Evolutionary conservation across 2,329 filamentous ascomycete genomes (phyloP), one percentile per base, ranked within the genome.

Genomic region (Penicillium olsonii): DNA sequence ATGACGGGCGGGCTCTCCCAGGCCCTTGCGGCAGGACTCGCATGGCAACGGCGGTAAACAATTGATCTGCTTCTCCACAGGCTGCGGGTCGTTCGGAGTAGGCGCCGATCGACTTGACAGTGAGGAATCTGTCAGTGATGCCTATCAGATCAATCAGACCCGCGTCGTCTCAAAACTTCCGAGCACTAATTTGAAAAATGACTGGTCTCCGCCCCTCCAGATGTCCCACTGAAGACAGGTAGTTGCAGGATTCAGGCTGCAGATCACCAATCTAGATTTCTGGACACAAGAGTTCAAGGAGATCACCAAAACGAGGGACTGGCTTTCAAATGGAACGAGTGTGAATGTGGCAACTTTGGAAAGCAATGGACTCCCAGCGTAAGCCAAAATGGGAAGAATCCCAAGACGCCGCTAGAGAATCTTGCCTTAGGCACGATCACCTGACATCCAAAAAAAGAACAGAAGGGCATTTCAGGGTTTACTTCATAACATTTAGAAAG

Each of bases 351-450:
- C 38, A 35, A 27, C 31, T 19, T 12, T 11, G 20, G 42, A 24
- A 35, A 29, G 31, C 17, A 42, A 38, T 26, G 41, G 17, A 19
- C 33, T 37, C 35, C 33, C 8, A 18, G 37, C 19, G 33, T 53
- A 59, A 53, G 50, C 53, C 52, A 60, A 47, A 55, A 47, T 35
- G 42, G 11, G 33, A 19, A 48, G 59, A 46, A 43, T 45, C 20
- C 52, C 42, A 56, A 47, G 43, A 40, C 49, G 49, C 56, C 55
- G 52, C 56, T 56, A 58, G 52, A 39, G 48, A 33, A n/a, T 48
- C 45, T 44, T 45, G 57, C 57, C 56, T 53, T 11, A 53, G 51
- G 52, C 50, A 48, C 35, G n/a, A 46, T 61, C 59, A 61, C 57
- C 54, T 61, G 59, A 61, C 59, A 50, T 48, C 49, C 46, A 45